Percentiles rank a stretch among this genome's conserved stretches.
Evolutionary conservation across 2,329 filamentous ascomycete species (phyloP).

Genomic region (Dactylellina drechsleri): DNA sequence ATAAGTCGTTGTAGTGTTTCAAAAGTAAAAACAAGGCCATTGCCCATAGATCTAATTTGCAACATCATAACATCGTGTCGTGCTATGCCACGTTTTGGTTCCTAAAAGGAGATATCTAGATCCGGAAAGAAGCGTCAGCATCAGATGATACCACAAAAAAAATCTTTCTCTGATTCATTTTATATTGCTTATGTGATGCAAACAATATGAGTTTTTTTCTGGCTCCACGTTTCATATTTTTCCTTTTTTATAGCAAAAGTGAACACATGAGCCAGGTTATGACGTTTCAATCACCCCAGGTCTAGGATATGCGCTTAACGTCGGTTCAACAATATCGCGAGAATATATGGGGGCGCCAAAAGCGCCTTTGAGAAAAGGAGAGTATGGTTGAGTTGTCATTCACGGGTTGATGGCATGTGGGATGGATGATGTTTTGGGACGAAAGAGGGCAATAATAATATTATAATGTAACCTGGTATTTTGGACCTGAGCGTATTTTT

Average conservation of each 20-base stretch:
- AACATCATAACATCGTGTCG: too few relatives aligned
- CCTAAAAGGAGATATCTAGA: too few relatives aligned
- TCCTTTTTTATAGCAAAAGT: not conserved
- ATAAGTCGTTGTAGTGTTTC: too few relatives aligned
- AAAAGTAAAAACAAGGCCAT: too few relatives aligned
- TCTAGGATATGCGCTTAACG: slow-evolving; percentile 35
- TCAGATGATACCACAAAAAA: not conserved
- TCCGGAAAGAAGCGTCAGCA: not conserved
- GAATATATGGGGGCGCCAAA: slow-evolving; percentile 12
- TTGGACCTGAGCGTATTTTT: not conserved
- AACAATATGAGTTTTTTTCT: not conserved
- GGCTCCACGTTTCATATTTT: not conserved
- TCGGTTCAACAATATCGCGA: slow-evolving; percentile 23
- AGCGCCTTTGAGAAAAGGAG: slow-evolving; percentile 21
- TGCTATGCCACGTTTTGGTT: too few relatives aligned
- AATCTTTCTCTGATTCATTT: not conserved
- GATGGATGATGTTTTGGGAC: too few relatives aligned
- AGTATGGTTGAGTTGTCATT: slow-evolving; percentile 15
- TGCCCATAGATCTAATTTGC: too few relatives aligned
- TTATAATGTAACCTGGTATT: slow-evolving; percentile 18
- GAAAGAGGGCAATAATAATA: too few relatives aligned
- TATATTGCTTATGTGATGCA: not conserved
- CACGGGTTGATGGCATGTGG: not conserved
- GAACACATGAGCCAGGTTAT: not conserved
- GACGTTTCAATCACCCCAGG: too few relatives aligned